These are phyloP conservation scores for Dactylellina sp. DNA, from an alignment of 2,329 filamentous ascomycete species.

Conservation along the genomic window DNA sequence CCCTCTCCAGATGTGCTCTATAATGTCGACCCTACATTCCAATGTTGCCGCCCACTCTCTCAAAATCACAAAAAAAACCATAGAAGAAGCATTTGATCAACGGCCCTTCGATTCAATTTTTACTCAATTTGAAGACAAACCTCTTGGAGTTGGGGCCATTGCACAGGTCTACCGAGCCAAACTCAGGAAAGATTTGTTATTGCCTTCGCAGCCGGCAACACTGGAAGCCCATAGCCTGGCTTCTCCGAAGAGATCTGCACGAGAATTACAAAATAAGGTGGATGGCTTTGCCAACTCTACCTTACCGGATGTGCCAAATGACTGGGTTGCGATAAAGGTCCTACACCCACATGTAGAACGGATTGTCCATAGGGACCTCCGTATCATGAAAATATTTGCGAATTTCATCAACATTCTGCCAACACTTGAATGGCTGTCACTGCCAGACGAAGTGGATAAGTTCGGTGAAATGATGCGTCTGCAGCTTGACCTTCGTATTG, in stretches of 20 bases:
- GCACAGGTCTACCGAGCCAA: slow-evolving; percentile 98
- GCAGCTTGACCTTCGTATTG: slow-evolving; percentile 94
- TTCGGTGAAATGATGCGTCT: slow-evolving; percentile 99
- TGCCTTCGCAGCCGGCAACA: slow-evolving; percentile 66
- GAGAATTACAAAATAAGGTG: slow-evolving; percentile 77
- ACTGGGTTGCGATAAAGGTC: slow-evolving; percentile 95
- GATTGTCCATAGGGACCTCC: slow-evolving; percentile 86
- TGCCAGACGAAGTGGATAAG: slow-evolving; percentile 91
- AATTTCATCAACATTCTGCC: slow-evolving; percentile 84
- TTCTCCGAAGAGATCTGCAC: slow-evolving; percentile 45
- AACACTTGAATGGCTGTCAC: slow-evolving; percentile 95
- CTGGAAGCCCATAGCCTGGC: background rate
- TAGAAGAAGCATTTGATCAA: slow-evolving; percentile 83
- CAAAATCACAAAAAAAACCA: slow-evolving; percentile 79
- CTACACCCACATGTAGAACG: slow-evolving; percentile 91
- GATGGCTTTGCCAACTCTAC: slow-evolving; percentile 87
- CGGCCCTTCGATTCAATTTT: slow-evolving; percentile 89
- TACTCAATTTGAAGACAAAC: slow-evolving; percentile 90
- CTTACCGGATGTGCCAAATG: slow-evolving; percentile 85
- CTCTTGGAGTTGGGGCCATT: slow-evolving; percentile 93
- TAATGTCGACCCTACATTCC: slow-evolving; percentile 95
- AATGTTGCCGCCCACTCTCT: slow-evolving; percentile 93
- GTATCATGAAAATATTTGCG: slow-evolving; percentile 95
- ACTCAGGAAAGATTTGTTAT: slow-evolving; percentile 81
- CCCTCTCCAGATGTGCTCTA: slow-evolving; percentile 86